Conservation (phyloP, 305 asterid genomes). For the Solanum aculeatissimum region DNA sequence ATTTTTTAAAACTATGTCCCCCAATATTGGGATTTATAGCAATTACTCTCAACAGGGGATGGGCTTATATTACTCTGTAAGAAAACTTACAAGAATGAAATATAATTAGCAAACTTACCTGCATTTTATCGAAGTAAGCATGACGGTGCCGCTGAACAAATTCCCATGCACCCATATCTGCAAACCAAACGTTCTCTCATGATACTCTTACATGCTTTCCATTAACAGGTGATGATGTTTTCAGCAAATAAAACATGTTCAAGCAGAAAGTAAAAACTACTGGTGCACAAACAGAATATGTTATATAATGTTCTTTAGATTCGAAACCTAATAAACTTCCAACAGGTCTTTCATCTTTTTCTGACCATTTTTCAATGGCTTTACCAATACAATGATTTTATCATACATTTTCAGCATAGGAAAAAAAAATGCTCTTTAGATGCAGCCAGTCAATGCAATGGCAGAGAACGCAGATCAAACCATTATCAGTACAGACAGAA, state of each 20-base stretch:
- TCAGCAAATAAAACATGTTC: neutral
- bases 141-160: conserved; percentile 76
- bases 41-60: neutral
- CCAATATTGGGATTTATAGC: neutral
- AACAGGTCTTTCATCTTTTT: neutral
- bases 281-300: neutral
- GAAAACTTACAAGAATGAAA: neutral
- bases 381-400: neutral
- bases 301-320: neutral
- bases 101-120: conserved; percentile 38
- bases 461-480: neutral
- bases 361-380: neutral
- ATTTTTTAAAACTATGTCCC: neutral
- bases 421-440: neutral
- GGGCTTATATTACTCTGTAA: neutral
- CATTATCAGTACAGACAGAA: neutral
- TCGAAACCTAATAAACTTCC: neutral
- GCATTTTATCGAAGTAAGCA: conserved; percentile 97
- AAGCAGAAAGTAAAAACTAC: neutral
- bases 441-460: neutral
- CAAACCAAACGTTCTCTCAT: neutral
- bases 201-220: neutral
- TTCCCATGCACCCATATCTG: conserved; percentile 93
- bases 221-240: neutral
- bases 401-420: neutral